Conservation (phyloP, 176 grass and related monocot genomes). For the Luzula sylvatica region DNA sequence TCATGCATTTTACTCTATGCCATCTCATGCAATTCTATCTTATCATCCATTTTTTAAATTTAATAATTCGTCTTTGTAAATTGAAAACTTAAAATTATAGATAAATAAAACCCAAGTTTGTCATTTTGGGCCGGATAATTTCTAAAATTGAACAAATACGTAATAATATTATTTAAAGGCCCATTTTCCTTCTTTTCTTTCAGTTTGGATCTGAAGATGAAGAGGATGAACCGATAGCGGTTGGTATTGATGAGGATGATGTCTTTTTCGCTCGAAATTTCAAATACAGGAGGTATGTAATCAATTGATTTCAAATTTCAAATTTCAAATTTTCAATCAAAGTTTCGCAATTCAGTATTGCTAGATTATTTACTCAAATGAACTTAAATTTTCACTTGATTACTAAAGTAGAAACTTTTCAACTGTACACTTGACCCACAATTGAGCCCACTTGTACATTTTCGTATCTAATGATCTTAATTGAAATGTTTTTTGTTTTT, state of each 20-base stretch:
- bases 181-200: too few species aligned
- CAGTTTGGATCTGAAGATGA: conserved; percentile 49
- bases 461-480: not conserved
- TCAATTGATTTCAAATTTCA: not conserved
- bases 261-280: conserved; percentile 56
- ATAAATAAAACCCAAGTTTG: too few species aligned
- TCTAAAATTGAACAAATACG: too few species aligned
- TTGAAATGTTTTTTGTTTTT: not conserved
- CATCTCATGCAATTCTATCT: too few species aligned
- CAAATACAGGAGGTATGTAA: not conserved
- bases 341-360: not conserved
- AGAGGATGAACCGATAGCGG: conserved; percentile 29
- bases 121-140: too few species aligned
- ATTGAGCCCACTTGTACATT: not conserved
- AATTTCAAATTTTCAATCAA: not conserved
- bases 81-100: too few species aligned
- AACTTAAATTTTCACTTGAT: not conserved
- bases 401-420: not conserved
- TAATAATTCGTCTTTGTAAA: too few species aligned
- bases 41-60: too few species aligned
- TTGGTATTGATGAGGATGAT: conserved; percentile 43
- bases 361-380: not conserved
- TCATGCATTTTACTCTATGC: too few species aligned
- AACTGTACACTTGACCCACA: not conserved
- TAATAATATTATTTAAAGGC: too few species aligned